Base-by-base conservation (phyloP, 2,329 filamentous ascomycete genomes). In the Botrytis fabae region DNA sequence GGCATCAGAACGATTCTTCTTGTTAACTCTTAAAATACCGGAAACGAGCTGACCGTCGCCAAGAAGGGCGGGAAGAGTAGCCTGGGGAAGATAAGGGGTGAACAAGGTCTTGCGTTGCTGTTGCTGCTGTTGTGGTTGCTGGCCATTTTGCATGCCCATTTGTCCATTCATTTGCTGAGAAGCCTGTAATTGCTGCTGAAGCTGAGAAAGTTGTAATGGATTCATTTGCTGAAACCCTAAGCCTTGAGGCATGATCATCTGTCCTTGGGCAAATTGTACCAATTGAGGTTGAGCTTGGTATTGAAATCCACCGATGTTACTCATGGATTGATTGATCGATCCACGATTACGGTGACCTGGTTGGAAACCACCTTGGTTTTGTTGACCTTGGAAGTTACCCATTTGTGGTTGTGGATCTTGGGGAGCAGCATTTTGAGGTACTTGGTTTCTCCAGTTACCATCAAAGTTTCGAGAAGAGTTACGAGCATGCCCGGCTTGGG, bases 1-100 rank as follows among this genome's bases (percentile, higher is more conserved):
- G 42, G 96, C 96, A 83, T 99, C 96, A 79, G 95, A 98, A 76
- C 96, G 92, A 84, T 99, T 99, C 88, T 99, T 99, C 87, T 98
- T 99, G 89, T 99, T 99, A 77, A 99, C 96, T 74, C 96, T 93
- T 70, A 99, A 91, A 78, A 98, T 94, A 85, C 96, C 96, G 75
- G 95, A 95, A 71, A 99, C 96, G 73, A 99, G 91, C 83, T 97
- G 94, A 28, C 96, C 96, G 80, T 98, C 94, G 74, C 90, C 91
- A 73, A 98, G 89, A 57, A 99, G 88, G 69, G 95, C 95, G 73
- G 96, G 96, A 32, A 99, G 87, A 73, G 92, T 97, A 10, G 95
- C 95, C 82, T 99, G 96, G 25, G 96, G 95, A 69, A 99, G 89
- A 80, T 99, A 99, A 75, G 96, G 96, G 78, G 96, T 98, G 85